Base-by-base conservation (phyloP, 352 stramenopile genomes). In the Phytophthora meadii region DNA sequence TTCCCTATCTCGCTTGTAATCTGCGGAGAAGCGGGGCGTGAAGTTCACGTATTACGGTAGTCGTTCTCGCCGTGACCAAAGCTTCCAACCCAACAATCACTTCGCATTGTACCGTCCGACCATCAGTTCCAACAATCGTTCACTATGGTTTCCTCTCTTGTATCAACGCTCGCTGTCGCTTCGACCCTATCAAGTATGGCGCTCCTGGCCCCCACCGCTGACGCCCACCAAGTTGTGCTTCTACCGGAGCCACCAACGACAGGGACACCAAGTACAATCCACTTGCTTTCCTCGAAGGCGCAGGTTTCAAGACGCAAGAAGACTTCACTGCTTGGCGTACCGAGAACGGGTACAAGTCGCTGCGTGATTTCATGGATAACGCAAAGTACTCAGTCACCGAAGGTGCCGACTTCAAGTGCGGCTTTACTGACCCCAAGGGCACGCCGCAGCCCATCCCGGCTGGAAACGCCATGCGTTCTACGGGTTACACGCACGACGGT, bases 251-350 rank as follows among this genome's bases (percentile, higher is more conserved):
- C 7, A 68, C 70, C 15, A 27, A 63, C 28, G 55, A 57, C 34
- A 60, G 51, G n/a, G 64, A 72, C n/a, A 66, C 67, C 51, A 58
- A 76, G 61, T 72, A 76, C 61, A 73, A 76, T n/a, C 77, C 74
- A 9, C 54, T 79, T 27, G 74, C 72, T 19, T 81, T 81, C 65
- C 72, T 83, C 9, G 77, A 83, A 52, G 65, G 65, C 44, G 71
- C 80, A 53, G 72, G 68, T 15, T 79, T 70, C 58, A 67, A 65
- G 24, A 81, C 69, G 19, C 68, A 66, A 2, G 54, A 41, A n/a
- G 77, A 86, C 40, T 76, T 81, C 25, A 69, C 65, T n/a, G 53
- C 28, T 2, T 85, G 63, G 58, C 62, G 67, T 24, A 48, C 52
- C 39, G 50, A 50, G 12, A 81, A 81, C 17, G 65, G 65, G 32